Evolutionary conservation across 139 green algal species (phyloP), one percentile per base, ranked within the genome.

Genomic region (Micractinium sp.): DNA sequence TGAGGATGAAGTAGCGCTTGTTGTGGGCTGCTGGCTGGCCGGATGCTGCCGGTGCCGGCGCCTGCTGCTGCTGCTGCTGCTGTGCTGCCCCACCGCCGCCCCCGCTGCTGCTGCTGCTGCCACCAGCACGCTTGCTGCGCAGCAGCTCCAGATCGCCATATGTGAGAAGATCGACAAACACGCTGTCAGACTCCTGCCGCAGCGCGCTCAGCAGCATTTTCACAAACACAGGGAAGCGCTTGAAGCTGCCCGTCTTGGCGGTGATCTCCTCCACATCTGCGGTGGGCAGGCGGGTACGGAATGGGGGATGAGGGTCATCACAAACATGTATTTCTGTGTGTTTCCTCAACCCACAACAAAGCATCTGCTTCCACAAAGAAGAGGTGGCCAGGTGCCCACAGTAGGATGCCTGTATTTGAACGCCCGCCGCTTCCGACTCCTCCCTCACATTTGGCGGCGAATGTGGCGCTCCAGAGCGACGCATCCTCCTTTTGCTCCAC

Each of bases 1-100:
- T 98, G 23, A 99, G 93, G 77, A 99, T 99, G 35, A 99, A 93
- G 93, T 99, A 99, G 36, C 97, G 92, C 85, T 98, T 98, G 93
- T 96, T 97, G 13, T 73, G 81, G 56, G 18, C 39, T 33, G 12
- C 14, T 12, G 13, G 87, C 77, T 63, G 84, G 82, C 3, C 61
- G 66, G 39, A 25, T 25, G 35, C 66, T 53, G 76, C 31, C 78
- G 33, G 29, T 78, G 35, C 75, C 29, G 36, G 7, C 39, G 35
- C 9, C 41, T 60, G 56, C 66, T 79, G 66, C 74, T 56, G n/a
- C 33, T 33, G 67, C 41, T 63, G 63, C 63, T 27, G 63, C 82
- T 86, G 81, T 4, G 56, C 81, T 25, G 56, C 20, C 27, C 18
- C 56, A 79, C 73, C 35, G 80, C 80, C 36, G 47, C 53, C 86